Evolutionary conservation across 305 asterid genomes (phyloP).

Genomic region (Fraxinus paxiana): DNA sequence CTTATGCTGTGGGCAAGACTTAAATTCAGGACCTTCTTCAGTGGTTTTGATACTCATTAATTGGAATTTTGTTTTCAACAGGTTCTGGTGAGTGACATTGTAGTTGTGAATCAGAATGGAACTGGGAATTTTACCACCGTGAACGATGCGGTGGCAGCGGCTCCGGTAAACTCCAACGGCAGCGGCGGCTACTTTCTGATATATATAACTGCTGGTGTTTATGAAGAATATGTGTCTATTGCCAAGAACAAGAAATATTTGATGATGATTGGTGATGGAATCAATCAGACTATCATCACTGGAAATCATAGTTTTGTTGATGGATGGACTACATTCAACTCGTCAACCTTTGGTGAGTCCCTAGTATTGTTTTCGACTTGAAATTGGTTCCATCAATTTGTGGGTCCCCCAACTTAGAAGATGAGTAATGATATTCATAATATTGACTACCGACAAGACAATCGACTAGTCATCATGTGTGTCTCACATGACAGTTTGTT

Average conservation of each 20-base stretch:
- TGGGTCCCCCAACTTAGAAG: neutral
- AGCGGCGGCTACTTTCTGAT: slow-evolving; percentile 55
- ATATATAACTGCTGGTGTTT: slow-evolving; percentile 52
- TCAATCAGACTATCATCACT: slow-evolving; percentile 56
- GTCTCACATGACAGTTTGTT: too few relatives aligned
- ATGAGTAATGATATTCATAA: too few relatives aligned
- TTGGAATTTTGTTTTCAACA: neutral
- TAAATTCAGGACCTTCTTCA: neutral
- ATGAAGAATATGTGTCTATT: slow-evolving; percentile 58
- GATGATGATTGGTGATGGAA: slow-evolving; percentile 77
- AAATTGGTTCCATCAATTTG: neutral
- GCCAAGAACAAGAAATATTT: slow-evolving; percentile 52
- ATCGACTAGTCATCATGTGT: neutral
- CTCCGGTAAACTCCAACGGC: slow-evolving; percentile 48
- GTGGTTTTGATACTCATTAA: neutral
- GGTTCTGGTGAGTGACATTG: slow-evolving; percentile 45
- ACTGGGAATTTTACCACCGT: slow-evolving; percentile 49
- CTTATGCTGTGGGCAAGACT: neutral
- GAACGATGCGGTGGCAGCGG: slow-evolving; percentile 55
- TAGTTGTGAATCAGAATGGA: slow-evolving; percentile 58
- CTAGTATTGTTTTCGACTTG: neutral
- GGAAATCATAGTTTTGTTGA: slow-evolving; percentile 58
- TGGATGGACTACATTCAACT: slow-evolving; percentile 79
- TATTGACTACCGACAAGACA: too few relatives aligned
- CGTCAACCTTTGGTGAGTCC: slow-evolving; percentile 52